These are phyloP conservation scores for Lactarius hatsudake DNA, from an alignment of 768 basidiomycete species.

Conservation along the genomic window DNA sequence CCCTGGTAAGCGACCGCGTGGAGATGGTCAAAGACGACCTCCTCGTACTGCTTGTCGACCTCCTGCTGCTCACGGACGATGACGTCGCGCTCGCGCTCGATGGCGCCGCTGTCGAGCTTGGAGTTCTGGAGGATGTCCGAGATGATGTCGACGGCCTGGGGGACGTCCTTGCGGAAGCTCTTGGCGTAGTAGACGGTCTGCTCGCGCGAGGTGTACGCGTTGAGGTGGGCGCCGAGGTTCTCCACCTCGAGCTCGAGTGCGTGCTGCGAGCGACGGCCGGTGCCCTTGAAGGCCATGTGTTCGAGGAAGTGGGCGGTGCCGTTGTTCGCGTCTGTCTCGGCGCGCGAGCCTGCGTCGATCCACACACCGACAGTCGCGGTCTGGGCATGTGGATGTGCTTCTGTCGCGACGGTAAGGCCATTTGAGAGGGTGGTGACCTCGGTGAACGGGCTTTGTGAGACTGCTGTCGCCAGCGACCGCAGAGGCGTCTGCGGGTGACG, in stretches of 20 bases:
- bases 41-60: slow-evolving; percentile 97
- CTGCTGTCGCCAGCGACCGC: slow-evolving; percentile 74
- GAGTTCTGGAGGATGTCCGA: slow-evolving; percentile 97
- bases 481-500: slow-evolving; percentile 43
- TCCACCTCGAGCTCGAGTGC: slow-evolving; percentile 95
- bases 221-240: slow-evolving; percentile 94
- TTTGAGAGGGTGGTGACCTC: slow-evolving; percentile 91
- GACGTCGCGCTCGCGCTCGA: slow-evolving; percentile 95
- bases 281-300: slow-evolving; percentile 98
- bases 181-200: slow-evolving; percentile 99
- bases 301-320: slow-evolving; percentile 99
- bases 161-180: slow-evolving; percentile 94
- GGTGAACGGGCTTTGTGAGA: slow-evolving; percentile 68
- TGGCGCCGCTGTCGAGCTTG: slow-evolving; percentile 80
- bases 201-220: slow-evolving; percentile 98
- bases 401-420: slow-evolving; percentile 93
- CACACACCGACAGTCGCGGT: slow-evolving; percentile 99
- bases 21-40: slow-evolving; percentile 97
- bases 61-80: slow-evolving; percentile 98
- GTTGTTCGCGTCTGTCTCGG: slow-evolving; percentile 92
- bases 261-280: slow-evolving; percentile 82
- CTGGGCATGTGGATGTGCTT: slow-evolving; percentile 84
- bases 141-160: slow-evolving; percentile 90
- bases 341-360: slow-evolving; percentile 97
- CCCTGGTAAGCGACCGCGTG: slow-evolving; percentile 97